Percentiles rank a stretch among this genome's conserved stretches.
Conservation (phyloP, 2,329 filamentous ascomycete genomes). For the Pseudopithomyces maydicus region DNA sequence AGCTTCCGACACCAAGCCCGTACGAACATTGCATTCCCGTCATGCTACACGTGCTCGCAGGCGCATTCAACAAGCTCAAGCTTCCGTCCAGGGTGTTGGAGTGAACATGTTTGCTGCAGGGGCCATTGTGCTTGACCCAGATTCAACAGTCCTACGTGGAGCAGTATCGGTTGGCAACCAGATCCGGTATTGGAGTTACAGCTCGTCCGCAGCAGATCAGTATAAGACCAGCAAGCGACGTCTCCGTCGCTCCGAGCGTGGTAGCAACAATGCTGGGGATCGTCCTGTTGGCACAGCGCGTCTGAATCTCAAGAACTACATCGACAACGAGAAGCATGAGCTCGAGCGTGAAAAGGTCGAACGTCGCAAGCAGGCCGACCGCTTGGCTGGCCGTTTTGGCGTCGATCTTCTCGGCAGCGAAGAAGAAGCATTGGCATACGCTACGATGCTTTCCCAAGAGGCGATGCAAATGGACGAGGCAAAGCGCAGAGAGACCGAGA, state of each 20-base stretch:
- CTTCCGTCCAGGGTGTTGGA: constrained; percentile 69
- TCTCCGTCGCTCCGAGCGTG: constrained; percentile 69
- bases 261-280: constrained; percentile 64
- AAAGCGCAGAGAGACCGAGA: constrained; percentile 52
- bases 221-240: constrained; percentile 79
- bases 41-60: constrained; percentile 83
- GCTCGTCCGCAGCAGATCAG: constrained; percentile 75
- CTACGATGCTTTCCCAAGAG: constrained; percentile 66
- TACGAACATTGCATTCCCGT: constrained; percentile 85
- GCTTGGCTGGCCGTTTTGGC: constrained; percentile 80
- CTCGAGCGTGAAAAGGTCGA: constrained; percentile 74
- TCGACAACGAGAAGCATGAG: constrained; percentile 83
- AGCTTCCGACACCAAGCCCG: constrained; percentile 75
- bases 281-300: constrained; percentile 67
- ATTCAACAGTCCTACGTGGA: constrained; percentile 82
- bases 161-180: constrained; percentile 86
- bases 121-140: constrained; percentile 84
- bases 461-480: constrained; percentile 56
- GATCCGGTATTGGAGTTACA: constrained; percentile 92
- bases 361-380: constrained; percentile 69
- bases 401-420: constrained; percentile 71
- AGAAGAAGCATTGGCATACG: constrained; percentile 67
- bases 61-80: constrained; percentile 69
- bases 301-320: constrained; percentile 77
- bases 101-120: constrained; percentile 82